A percentile compares a stretch with the other conserved stretches of the same genome.
These are phyloP conservation scores for Leccinum obscurum DNA, from an alignment of 768 basidiomycete genomes.

Conservation along the genomic window DNA sequence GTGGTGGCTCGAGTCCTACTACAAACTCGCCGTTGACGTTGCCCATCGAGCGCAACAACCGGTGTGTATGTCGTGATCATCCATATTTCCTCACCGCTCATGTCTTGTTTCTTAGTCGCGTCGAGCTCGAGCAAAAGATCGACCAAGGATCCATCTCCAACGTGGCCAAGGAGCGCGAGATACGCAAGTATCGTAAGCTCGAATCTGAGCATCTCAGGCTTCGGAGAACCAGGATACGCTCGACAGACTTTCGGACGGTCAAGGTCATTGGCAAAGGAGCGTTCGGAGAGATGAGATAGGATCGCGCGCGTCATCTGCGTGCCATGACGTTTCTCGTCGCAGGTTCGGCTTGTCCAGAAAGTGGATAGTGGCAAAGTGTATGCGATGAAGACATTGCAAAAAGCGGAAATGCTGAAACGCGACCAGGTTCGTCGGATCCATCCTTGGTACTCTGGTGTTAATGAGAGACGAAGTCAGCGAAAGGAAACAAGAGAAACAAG, in stretches of 20 bases:
- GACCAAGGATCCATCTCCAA: slow-evolving; percentile 68
- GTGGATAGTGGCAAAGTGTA: slow-evolving; percentile 97
- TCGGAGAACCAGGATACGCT: slow-evolving; percentile 87
- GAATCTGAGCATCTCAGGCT: slow-evolving; percentile 92
- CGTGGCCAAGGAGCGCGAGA: slow-evolving; percentile 87
- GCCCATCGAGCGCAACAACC: slow-evolving; percentile 95
- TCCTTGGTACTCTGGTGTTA: not conserved
- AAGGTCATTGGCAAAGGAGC: slow-evolving; percentile 99
- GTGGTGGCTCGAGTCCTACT: slow-evolving; percentile 64
- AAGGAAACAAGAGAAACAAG: not conserved
- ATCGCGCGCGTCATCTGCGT: not conserved
- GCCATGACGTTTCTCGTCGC: slow-evolving; percentile 3
- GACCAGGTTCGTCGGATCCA: slow-evolving; percentile 71
- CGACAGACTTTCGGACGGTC: slow-evolving; percentile 92
- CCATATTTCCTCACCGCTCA: slow-evolving; percentile 4
- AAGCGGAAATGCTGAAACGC: slow-evolving; percentile 98
- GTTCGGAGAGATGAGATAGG: slow-evolving; percentile 81
- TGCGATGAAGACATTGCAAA: slow-evolving; percentile 98
- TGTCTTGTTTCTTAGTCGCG: slow-evolving; percentile 54
- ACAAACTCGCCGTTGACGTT: slow-evolving; percentile 96
- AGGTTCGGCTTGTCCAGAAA: slow-evolving; percentile 97
- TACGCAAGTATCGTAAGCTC: slow-evolving; percentile 80
- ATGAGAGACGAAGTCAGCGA: not conserved
- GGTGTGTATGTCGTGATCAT: slow-evolving; percentile 47
- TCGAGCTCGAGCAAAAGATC: slow-evolving; percentile 82